Conservation (phyloP, 495 filamentous ascomycete species). For the Apodospora peruviana region DNA sequence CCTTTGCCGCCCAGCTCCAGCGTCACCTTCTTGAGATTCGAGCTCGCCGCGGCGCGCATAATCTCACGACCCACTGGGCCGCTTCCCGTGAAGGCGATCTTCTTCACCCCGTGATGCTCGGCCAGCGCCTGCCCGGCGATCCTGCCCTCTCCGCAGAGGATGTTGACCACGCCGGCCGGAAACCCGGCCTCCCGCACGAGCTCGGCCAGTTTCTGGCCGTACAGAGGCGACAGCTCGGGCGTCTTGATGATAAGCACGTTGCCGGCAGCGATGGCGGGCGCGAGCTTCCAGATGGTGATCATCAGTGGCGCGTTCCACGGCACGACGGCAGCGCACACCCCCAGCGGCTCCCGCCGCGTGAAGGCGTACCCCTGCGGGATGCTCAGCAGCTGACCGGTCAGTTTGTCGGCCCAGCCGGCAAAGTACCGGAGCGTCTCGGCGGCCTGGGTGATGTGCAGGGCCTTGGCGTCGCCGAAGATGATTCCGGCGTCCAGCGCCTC, state of each 20-base stretch:
- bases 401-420: not conserved
- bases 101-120: not conserved
- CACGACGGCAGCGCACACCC: constrained; percentile 87
- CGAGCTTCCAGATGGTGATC: constrained; percentile 88
- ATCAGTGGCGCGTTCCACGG: constrained; percentile 78
- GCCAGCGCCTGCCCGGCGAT: not conserved
- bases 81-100: not conserved
- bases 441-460: not conserved
- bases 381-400: not conserved
- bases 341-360: constrained; percentile 75
- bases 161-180: not conserved
- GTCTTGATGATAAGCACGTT: constrained; percentile 81
- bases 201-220: constrained; percentile 30
- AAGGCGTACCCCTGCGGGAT: constrained; percentile 39
- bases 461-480: not conserved
- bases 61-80: constrained; percentile 12
- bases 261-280: constrained; percentile 74
- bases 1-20: constrained; percentile 77
- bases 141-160: not conserved
- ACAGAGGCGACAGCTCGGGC: constrained; percentile 80
- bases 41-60: constrained; percentile 23
- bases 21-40: constrained; percentile 62
- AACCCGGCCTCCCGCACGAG: not conserved
- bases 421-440: not conserved
- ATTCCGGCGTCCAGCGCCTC: not conserved